These are phyloP conservation scores for Eremothecium cymbalariae DNA, from an alignment of 1,139 yeast species.

Conservation along the genomic window DNA sequence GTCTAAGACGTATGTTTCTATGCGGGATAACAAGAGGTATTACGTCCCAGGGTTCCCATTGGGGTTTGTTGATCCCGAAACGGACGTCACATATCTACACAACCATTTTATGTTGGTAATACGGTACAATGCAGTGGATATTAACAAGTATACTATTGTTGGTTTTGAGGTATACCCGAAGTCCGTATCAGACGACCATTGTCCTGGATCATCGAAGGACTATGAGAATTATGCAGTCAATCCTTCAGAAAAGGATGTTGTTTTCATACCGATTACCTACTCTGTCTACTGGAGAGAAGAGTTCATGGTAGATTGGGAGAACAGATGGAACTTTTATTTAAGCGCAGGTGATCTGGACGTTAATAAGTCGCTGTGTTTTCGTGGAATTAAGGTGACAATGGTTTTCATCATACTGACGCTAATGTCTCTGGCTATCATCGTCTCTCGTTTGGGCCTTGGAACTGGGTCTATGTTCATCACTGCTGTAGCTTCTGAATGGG, in stretches of 20 bases:
- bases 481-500: slow-evolving; percentile 8
- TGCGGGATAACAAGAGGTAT: slow-evolving; percentile 52
- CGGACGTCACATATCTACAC: slow-evolving; percentile 51
- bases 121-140: slow-evolving; percentile 55
- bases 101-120: slow-evolving; percentile 79
- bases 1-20: slow-evolving; percentile 72
- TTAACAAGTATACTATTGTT: slow-evolving; percentile 53
- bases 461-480: no score
- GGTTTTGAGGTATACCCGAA: slow-evolving; percentile 90
- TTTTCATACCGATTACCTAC: slow-evolving; percentile 64
- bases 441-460: no score
- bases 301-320: slow-evolving; percentile 51
- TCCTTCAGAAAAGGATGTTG: slow-evolving; percentile 32
- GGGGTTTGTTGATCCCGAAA: slow-evolving; percentile 51
- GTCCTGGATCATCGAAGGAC: slow-evolving; percentile 61
- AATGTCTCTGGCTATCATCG: slow-evolving; percentile 18
- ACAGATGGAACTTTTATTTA: slow-evolving; percentile 70
- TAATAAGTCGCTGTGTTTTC: slow-evolving; percentile 13
- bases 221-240: slow-evolving; percentile 47
- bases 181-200: slow-evolving; percentile 57
- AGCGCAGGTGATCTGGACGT: slow-evolving; percentile 39
- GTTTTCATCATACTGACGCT: slow-evolving; percentile 23
- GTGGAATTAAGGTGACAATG: no score
- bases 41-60: slow-evolving; percentile 84
- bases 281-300: slow-evolving; percentile 90